Evolutionary conservation across 1,139 yeast genomes (phyloP), one percentile per base, ranked within the genome.

Genomic region (Candida pseudoviswanathii): DNA sequence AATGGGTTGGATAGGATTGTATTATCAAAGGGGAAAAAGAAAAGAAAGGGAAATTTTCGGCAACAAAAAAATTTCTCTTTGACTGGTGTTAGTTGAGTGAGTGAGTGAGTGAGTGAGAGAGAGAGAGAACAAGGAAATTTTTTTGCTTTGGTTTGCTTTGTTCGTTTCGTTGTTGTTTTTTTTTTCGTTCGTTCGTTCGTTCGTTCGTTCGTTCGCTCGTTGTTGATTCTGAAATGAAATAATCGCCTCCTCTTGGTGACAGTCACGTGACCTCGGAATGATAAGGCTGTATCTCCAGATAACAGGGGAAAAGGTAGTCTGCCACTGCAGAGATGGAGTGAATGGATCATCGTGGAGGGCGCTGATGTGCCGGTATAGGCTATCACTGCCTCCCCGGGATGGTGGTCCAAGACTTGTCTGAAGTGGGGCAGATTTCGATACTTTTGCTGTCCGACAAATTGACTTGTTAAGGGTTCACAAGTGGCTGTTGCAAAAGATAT

Each of bases 91-190:
- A 16, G 16, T 16, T 16, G 16, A 16, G 16, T 16, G 16, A 16
- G 16, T 16, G 16, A 16, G n/a, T n/a, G n/a, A n/a, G n/a, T n/a
- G 16, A 16, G 16, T 1, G 16, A 16, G 16, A 10, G 39, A 34
- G 39, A 34, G 9, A 10, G 5, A 34, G 39, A 34, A 34, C 39
- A 34, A 34, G 39, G 39, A 34, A 38, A 38, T 26, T 38, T 38
- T 38, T 38, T 38, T 38, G 25, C 29, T 25, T 22, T 37, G 4
- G 10, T 38, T 38, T 38, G 16, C 11, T 32, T 32, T 9, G 34
- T 21, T 10, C 11, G 34, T 32, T 32, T 32, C 34, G 41, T 38
- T 38, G 41, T 38, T n/a, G 41, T 6, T 34, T n/a, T 34, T 34
- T 34, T n/a, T 33, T 30, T 30, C 10, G 8, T 30, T 30, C 10